Base-by-base conservation (phyloP, 805 yeast genomes). In the Candida xiaguanensis region DNA sequence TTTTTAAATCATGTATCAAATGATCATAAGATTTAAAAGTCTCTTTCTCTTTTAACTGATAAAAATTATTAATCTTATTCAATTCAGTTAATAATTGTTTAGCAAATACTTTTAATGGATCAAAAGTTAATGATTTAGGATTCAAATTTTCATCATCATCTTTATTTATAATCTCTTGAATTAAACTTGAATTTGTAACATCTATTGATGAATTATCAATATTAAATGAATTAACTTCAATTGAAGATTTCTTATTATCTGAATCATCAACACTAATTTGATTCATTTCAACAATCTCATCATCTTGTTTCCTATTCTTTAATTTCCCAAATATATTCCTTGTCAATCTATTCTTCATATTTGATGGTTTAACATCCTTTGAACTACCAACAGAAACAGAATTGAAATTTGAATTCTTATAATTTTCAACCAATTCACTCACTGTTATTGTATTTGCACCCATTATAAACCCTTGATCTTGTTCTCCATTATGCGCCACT, bases 11-110 rank as follows among this genome's bases (percentile, higher is more conserved):
- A 40, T 60, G 55, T 20, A 74, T 53, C 41, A 79, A 61, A 20
- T 65, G 57, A 33, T 71, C 74, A 50, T 67, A 75, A 37, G 71
- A 73, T 5, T 45, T 50, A 43, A 66, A 71, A 15, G 78, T 61
- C 41, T 69, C 72, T 1, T 61, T 51, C 49, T 79, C 82, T 37
- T 70, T 72, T 13, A 48, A 41, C 29, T 60, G 58, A 54, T 73
- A 80, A 45, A 80, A 80, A 6, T 55, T 62, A 50, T 77, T 78
- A 41, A 80, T 69, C 47, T 76, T 78, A 17, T 48, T 45, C 40
- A 78, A 63, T 49, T 80, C 83, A n/a, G 52, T 56, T 19, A 65
- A 49, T 36, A 81, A 59, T 40, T 65, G 68, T 25, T 64, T 57
- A 27, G 78, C 45, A 43, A 81, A 80, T 2, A 71, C 63, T 27